A percentile compares a stretch with the other conserved stretches of the same genome.
These are phyloP conservation scores for Ascochyta viciae-villosae DNA, from an alignment of 2,329 filamentous ascomycete genomes.

Conservation along the genomic window DNA sequence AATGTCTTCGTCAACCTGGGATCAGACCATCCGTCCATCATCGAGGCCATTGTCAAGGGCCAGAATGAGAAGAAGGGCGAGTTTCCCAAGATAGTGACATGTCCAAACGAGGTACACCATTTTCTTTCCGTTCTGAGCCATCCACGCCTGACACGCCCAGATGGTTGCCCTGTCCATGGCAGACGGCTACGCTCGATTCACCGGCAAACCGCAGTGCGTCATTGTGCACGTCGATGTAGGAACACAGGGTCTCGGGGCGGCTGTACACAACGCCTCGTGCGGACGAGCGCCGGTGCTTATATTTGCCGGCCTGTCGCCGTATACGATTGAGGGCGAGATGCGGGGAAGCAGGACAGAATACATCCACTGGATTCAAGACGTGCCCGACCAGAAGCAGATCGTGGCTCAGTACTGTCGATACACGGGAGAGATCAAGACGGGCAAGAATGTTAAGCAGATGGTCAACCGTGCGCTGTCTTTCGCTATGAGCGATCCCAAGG, in stretches of 20 bases:
- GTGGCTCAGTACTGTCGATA: constrained; percentile 87
- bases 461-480: constrained; percentile 86
- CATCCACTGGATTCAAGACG: constrained; percentile 87
- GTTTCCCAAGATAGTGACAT: constrained; percentile 79
- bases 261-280: constrained; percentile 79
- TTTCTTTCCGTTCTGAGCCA: not conserved
- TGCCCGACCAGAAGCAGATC: constrained; percentile 82
- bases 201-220: constrained; percentile 75
- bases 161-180: constrained; percentile 89
- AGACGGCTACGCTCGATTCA: constrained; percentile 75
- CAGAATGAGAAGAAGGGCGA: constrained; percentile 69
- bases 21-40: constrained; percentile 77
- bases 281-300: constrained; percentile 78
- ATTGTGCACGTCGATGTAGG: constrained; percentile 84
- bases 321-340: constrained; percentile 79
- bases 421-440: constrained; percentile 80
- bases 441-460: constrained; percentile 86
- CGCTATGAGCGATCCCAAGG: constrained; percentile 76
- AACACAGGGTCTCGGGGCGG: constrained; percentile 78
- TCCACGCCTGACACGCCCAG: constrained; percentile 49
- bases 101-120: constrained; percentile 73
- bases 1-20: constrained; percentile 70
- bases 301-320: constrained; percentile 79
- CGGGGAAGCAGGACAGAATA: constrained; percentile 76
- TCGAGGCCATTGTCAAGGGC: constrained; percentile 81